phyloP scores from a whole-genome alignment of 495 filamentous ascomycete genomes.

The Aspergillus conjunctus region DNA sequence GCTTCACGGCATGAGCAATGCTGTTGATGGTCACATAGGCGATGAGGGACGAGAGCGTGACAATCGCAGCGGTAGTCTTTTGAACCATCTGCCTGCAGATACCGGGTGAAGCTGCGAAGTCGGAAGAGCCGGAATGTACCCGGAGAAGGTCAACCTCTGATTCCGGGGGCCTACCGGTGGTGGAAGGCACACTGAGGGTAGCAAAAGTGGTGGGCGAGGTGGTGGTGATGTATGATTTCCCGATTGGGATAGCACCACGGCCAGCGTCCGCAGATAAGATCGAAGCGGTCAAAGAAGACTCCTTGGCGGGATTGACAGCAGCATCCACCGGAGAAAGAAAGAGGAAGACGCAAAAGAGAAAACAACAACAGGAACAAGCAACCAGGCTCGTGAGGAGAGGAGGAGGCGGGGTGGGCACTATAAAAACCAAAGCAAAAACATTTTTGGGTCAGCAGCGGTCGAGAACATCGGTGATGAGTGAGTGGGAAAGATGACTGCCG shows the following conservation, averaged over 20 bases:
- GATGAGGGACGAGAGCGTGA: slow-evolving; percentile 46
- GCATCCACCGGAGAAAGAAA: slow-evolving; percentile 12
- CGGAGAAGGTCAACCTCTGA: slow-evolving; percentile 15
- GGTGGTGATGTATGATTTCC: slow-evolving; percentile 21
- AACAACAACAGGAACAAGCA: slow-evolving; percentile 20
- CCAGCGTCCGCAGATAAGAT: slow-evolving; percentile 12
- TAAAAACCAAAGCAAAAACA: slow-evolving; percentile 24
- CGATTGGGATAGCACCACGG: slow-evolving; percentile 20
- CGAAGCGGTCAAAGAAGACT: slow-evolving; percentile 18
- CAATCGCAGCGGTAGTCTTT: slow-evolving; percentile 42
- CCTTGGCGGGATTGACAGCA: slow-evolving; percentile 13
- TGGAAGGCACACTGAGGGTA: neutral
- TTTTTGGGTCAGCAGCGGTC: slow-evolving; percentile 27
- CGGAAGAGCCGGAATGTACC: slow-evolving; percentile 14
- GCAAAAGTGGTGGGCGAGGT: slow-evolving; percentile 8
- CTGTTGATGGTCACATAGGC: slow-evolving; percentile 52
- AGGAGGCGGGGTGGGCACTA: slow-evolving; percentile 27
- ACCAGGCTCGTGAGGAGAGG: slow-evolving; percentile 16
- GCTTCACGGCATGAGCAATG: slow-evolving; percentile 33
- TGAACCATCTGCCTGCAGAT: slow-evolving; percentile 46
- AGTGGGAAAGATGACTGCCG: slow-evolving; percentile 22
- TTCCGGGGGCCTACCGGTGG: slow-evolving; percentile 8
- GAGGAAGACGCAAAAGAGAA: neutral
- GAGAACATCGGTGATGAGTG: slow-evolving; percentile 28
- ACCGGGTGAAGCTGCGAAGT: slow-evolving; percentile 27